Evolutionary conservation across 1,139 yeast species (phyloP), one percentile per base, ranked within the genome.

Genomic region (Saccharomycopsis hybrid): DNA sequence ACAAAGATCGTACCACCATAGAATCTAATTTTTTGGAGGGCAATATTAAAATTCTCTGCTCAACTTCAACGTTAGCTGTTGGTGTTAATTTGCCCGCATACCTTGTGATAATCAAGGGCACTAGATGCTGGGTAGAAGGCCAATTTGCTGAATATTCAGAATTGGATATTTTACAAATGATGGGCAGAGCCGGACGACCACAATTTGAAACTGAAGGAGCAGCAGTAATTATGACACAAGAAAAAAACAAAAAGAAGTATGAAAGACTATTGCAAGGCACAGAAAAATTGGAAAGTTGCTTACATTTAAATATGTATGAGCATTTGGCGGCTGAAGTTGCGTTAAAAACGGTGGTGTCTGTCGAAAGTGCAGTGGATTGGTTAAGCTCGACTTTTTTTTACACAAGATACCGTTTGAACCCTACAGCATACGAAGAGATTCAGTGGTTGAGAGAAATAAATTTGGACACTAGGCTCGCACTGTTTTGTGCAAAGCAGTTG

Each of bases 61-160:
- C 78, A 1, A 79, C 85, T 0, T 76, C 83, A 0, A 79, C 83
- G 0, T 63, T 79, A 53, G 81, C 85, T 0, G 76, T 79, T 64
- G 85, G 84, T 51, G 78, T 78, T 31, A 79, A 79, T 56, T 64
- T 79, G 43, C 85, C 85, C 2, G 83, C 84, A 0, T 80, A 77
- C 61, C 65, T 78, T 51, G 85, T 78, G 1, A 65, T 79, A 18
- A 70, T 79, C 40, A 78, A 79, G 52, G 83, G 84, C 13, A 79
- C 85, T 0, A 75, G 72, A 56, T 65, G 73, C 44, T 76, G 82
- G 75, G 62, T 62, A 38, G 72, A 70, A 45, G 72, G 72, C 2
- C 60, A 65, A 18, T 71, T 75, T 53, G 70, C 67, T 45, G 84
- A 78, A 46, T 78, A 78, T 51, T 69, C 78, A 4, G 81, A 78